Percentiles rank a stretch among this genome's conserved stretches.
Conservation (phyloP, 1,284 basidiomycete species). For the Farysia itapuensis region DNA sequence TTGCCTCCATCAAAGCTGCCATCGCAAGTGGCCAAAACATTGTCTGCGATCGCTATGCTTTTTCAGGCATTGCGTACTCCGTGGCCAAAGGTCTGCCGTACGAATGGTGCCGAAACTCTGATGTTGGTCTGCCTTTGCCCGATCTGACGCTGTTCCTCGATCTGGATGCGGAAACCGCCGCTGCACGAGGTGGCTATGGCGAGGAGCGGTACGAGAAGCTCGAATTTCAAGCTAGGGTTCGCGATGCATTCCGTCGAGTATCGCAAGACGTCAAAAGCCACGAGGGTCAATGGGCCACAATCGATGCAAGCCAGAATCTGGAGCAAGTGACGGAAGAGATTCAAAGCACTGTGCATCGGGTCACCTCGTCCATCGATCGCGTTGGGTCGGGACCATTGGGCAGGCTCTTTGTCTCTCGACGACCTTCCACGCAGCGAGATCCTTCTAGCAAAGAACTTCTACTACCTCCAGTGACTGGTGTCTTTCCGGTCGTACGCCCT, state of each 20-base stretch:
- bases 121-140: conserved; percentile 80
- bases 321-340: conserved; percentile 52
- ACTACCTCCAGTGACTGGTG: conserved; percentile 7
- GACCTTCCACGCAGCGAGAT: background rate
- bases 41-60: conserved; percentile 92
- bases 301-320: conserved; percentile 45
- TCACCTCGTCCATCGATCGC: conserved; percentile 22
- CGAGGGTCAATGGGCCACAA: conserved; percentile 41
- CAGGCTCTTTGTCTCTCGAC: conserved; percentile 15
- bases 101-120: conserved; percentile 82
- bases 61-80: conserved; percentile 93
- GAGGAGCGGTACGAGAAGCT: conserved; percentile 69
- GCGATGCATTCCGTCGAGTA: conserved; percentile 45
- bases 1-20: conserved; percentile 56
- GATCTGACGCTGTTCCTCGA: conserved; percentile 87
- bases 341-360: conserved; percentile 20
- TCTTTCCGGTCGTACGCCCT: conserved; percentile 11
- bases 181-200: conserved; percentile 80
- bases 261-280: conserved; percentile 25
- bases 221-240: conserved; percentile 58
- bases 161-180: conserved; percentile 73
- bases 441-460: conserved; percentile 21
- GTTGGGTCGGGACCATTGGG: conserved; percentile 15
- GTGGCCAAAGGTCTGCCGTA: conserved; percentile 73
- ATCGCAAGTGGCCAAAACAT: conserved; percentile 73